These are phyloP conservation scores for Boechera stricta DNA, from an alignment of 345 rosid genomes.

Conservation along the genomic window DNA sequence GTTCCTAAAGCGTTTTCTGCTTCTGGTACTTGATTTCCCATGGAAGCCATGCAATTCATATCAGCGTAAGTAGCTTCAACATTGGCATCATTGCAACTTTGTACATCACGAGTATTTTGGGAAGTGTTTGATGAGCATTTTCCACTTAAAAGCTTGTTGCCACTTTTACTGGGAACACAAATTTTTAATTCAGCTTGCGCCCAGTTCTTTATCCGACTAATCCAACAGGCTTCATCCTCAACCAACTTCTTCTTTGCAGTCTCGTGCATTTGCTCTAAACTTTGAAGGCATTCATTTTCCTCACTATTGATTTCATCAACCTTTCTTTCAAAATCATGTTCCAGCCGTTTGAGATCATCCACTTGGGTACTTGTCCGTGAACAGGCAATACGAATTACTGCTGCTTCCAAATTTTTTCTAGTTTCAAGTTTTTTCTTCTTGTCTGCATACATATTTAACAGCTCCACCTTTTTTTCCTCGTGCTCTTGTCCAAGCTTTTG, in stretches of 20 bases:
- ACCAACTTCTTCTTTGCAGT: constrained; percentile 52
- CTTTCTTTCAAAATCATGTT: constrained; percentile 51
- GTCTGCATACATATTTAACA: constrained; percentile 49
- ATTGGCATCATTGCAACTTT: constrained; percentile 33
- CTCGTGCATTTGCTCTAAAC: constrained; percentile 51
- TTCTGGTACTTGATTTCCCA: constrained; percentile 27
- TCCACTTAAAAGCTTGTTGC: constrained; percentile 29
- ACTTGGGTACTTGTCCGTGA: constrained; percentile 41
- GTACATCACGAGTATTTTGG: constrained; percentile 30
- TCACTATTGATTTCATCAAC: constrained; percentile 50
- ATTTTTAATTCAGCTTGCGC: constrained; percentile 44
- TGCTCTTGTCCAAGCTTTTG: constrained; percentile 54
- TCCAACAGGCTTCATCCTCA: constrained; percentile 55
- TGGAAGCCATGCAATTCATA: constrained; percentile 31
- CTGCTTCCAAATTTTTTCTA: constrained; percentile 52
- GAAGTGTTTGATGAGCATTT: constrained; percentile 34
- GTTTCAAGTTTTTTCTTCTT: constrained; percentile 57
- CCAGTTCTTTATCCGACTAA: constrained; percentile 59
- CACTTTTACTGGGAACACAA: constrained; percentile 30
- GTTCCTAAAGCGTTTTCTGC: constrained; percentile 27
- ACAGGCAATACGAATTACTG: constrained; percentile 55
- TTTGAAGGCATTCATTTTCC: constrained; percentile 48
- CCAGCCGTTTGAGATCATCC: constrained; percentile 58
- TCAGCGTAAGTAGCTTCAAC: constrained; percentile 30
- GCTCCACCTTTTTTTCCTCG: constrained; percentile 50